Evolutionary conservation across 495 filamentous ascomycete species (phyloP), one percentile per base, ranked within the genome.

Genomic region (Bacidia rubella): DNA sequence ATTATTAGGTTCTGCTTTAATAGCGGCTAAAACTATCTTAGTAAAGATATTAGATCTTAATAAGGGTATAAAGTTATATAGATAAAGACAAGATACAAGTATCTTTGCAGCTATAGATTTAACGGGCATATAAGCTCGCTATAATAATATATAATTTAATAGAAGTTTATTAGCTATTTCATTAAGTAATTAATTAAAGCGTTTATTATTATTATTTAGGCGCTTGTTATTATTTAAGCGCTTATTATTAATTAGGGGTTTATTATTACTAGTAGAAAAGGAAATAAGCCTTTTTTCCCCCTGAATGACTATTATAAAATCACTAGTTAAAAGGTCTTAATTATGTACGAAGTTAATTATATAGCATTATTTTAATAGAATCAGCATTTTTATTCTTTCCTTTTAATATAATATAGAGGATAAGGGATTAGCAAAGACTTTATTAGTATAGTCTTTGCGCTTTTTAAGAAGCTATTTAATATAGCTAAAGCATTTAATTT

Each of bases 31-130:
- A n/a, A n/a, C n/a, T n/a, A n/a, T n/a, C n/a, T n/a, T n/a, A n/a
- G n/a, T n/a, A 63, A 40, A 38, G 54, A 21, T 56, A 56, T 20
- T 40, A 43, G 27, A 45, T 26, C 27, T 24, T 59, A 54, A 22
- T 12, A 45, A 22, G 10, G n/a, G n/a, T n/a, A n/a, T n/a, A n/a
- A n/a, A n/a, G n/a, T n/a, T 45, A 45, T 45, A 11, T 9, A 45
- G 19, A 12, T 45, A 15, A 45, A 45, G 19, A 9, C 20, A 45
- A 11, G 20, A 45, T 45, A 45, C 20, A 39, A 39, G 9, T 39
- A 39, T 39, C 9, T 39, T n/a, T n/a, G n/a, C 9, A 39, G 32
- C n/a, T 39, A 10, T 10, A 10, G n/a, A 39, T 39, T 10, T 39
- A 10, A 39, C 9, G n/a, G n/a, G 9, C 10, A 39, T 10, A 10